Conservation (phyloP, 306 rosid genomes). For the Rosa persica region DNA sequence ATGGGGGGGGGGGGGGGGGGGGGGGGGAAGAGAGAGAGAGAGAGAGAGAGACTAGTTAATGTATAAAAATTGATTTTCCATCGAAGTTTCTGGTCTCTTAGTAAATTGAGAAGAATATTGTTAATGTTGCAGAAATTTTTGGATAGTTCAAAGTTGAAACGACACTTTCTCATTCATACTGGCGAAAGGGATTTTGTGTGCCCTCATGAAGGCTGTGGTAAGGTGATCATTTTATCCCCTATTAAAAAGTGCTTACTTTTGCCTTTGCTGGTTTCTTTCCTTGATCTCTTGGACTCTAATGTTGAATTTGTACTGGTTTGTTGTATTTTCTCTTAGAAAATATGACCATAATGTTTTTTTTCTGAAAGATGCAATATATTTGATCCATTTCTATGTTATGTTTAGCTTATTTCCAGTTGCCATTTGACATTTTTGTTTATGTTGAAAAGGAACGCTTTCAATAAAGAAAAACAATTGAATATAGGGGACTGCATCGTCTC, state of each 20-base stretch:
- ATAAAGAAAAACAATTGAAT: not conserved
- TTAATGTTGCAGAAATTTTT: slow-evolving; percentile 83
- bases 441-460: not conserved
- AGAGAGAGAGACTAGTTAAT: not conserved
- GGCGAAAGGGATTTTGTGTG: slow-evolving; percentile 94
- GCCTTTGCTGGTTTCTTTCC: not conserved
- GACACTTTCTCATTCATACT: slow-evolving; percentile 92
- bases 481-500: not conserved
- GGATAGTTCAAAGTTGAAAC: slow-evolving; percentile 96
- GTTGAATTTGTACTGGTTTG: not conserved
- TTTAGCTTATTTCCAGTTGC: not conserved
- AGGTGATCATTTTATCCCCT: slow-evolving; percentile 61
- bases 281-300: slow-evolving; percentile 1
- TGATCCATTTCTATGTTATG: not conserved
- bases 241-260: slow-evolving; percentile 11
- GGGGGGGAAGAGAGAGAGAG: too few relatives aligned
- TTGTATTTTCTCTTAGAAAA: not conserved
- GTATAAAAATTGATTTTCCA: not conserved
- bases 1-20: not conserved
- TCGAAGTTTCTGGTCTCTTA: not conserved
- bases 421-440: not conserved
- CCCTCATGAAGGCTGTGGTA: slow-evolving; percentile 98
- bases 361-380: not conserved
- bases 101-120: slow-evolving; percentile 8
- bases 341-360: not conserved